Base-by-base conservation (phyloP, 1,139 yeast genomes). In the Kazachstania sp. region DNA sequence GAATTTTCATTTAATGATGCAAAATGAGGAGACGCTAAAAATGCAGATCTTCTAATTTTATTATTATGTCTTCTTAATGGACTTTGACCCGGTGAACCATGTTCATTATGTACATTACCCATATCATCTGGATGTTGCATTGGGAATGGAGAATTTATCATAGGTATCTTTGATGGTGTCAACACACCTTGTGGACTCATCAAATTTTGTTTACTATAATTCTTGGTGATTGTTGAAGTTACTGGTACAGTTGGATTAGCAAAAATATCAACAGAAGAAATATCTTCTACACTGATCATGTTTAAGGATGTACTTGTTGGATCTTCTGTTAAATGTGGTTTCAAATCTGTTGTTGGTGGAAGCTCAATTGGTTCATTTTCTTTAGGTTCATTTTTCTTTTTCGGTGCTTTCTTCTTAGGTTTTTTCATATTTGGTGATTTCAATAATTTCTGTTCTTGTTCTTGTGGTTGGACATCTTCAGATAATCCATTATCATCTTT, bases 181-280 rank as follows among this genome's bases (percentile, higher is more conserved):
- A 36, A 11, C 4, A 28, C 39, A 7, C 29, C 18, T 11, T 38
- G 30, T 12, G 47, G 44, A 4, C 41, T 35, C 26, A 31, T 9
- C 1, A 40, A 4, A 9, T 19, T 35, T 13, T 18, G 28, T 29
- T 45, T 45, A 15, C 18, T 40, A 18, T 36, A 45, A 31, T 45
- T 45, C 29, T 45, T 45, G 2, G 47, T 40, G 12, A 45, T 18
- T 2, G 47, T 45, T 1, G 47, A 45, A 6, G 47, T 40, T 7
- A 45, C 18, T 13, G 47, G 43, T 1, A 35, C 31, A 0, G 37
- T 19, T 20, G 47, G 47, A 31, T 45, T 45, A 1, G 37, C 48
- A 19, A 49, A 45, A 4, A 42, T 45, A 38, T 49, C 52, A 4
- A 47, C 43, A 1, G 44, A 29, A 6, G 52, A 49, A 12, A 49